Base-by-base conservation (phyloP, 306 rosid genomes). In the Pyrus bretschneideri region DNA sequence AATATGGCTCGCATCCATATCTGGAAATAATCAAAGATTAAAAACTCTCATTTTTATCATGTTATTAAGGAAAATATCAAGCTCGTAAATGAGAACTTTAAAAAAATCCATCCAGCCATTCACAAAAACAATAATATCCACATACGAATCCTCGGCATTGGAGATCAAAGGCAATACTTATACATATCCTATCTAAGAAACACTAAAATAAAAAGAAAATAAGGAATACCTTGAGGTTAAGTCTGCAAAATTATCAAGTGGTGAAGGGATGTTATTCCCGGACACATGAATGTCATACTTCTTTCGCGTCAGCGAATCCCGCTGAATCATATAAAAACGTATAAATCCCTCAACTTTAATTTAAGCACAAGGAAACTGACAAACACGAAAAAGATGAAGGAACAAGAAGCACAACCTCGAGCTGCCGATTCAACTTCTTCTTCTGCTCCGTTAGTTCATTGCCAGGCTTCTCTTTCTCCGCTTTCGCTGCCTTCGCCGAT, bases 241-340 rank as follows among this genome's bases (percentile, higher is more conserved):
- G 46, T 95, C 97, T 1, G 77, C 88, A 86, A 95, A 95, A 86
- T 51, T 77, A 85, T 86, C 88, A 76, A 95, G 93, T 18, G 97
- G 97, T 9, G 97, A 83, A 5, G 99, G 86, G 35, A 95, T 81
- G 65, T 90, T 89, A 83, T 86, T 88, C 65, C 99, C 97, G 33
- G 93, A 88, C 11, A 95, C 93, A 81, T 92, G 99, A 80, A 95
- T 89, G 83, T 87, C 84, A 69, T 85, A 81, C 81, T 79, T 80
- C 90, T 92, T 95, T 79, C 99, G 84, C 19, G 83, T 79, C 62
- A 90, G 25, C 1, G 93, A 87, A 80, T 92, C 97, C 22, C 89
- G 85, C 99, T 95, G 73, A 25, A 67, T 44, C 73, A 23, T 8
- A 2, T 64, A 29, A 64, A 52, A 77, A 78, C 67, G 9, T 1